These are phyloP conservation scores for Pleurotus sapidus DNA, from an alignment of 768 basidiomycete species.

Conservation along the genomic window DNA sequence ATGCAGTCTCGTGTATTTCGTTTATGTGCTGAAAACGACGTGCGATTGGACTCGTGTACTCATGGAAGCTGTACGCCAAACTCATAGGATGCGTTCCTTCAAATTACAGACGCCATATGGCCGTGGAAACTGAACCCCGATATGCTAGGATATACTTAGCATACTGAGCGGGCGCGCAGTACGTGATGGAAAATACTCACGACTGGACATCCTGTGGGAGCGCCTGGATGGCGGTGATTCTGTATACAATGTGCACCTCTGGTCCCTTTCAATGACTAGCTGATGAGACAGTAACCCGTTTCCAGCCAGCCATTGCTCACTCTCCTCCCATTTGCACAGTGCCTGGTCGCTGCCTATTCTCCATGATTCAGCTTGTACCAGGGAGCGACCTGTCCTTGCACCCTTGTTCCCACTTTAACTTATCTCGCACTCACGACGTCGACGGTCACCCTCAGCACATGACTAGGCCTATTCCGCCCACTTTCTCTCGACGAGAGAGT, in stretches of 20 bases:
- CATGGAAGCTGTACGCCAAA: no score
- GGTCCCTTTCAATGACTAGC: neutral
- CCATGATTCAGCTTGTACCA: neutral
- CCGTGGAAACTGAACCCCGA: neutral
- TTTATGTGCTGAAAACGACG: neutral
- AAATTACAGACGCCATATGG: neutral
- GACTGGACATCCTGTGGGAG: conserved; percentile 1
- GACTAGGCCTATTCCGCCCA: neutral
- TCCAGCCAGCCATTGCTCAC: no score
- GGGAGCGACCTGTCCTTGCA: neutral
- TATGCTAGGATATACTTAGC: neutral
- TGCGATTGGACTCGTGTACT: neutral
- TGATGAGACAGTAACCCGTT: no score
- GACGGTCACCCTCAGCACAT: neutral
- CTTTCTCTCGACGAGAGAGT: neutral
- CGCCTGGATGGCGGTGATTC: neutral
- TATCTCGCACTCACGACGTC: neutral
- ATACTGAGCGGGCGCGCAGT: neutral
- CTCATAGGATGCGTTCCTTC: neutral
- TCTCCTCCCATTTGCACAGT: neutral
- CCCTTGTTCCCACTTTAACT: neutral
- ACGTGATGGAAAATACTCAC: conserved; percentile 1
- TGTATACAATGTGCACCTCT: neutral
- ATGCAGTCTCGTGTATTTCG: neutral
- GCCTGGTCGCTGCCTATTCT: neutral